Base-by-base conservation (phyloP, 73 alveolate species). In the Paramecium primaurelia region DNA sequence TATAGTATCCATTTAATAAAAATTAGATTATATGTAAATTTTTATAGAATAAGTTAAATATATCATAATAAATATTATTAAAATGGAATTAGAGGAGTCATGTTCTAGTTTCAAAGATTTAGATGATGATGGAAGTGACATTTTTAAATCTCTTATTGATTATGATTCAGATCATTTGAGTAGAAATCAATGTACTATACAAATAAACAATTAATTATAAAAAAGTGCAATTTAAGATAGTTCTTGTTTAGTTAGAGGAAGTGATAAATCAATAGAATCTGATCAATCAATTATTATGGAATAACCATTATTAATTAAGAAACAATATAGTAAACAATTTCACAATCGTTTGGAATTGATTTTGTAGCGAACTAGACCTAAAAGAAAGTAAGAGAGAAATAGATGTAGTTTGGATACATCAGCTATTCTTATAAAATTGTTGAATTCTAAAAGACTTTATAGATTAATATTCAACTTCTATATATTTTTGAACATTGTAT, bases 331-430 rank as follows among this genome's bases (percentile, higher is more conserved):
- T 20, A 64, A 14, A 12, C 10, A 64, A 64, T 64, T 64, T 9
- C 84, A 64, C 8, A 73, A 37, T 44, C 40, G 87, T 12, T 37
- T 73, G 59, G 87, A 38, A 73, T 22, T 36, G n/a, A 8, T 73
- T 30, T 28, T 73, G 14, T 38, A 73, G 47, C 60, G 87, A 25
- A 73, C 20, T 37, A 12, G 87, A 36, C 87, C 87, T 14, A 16
- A 73, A 73, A 73, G 87, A 34, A 37, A 73, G n/a, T 5, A 14
- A 11, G 87, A 34, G 5, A 40, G 18, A 37, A 3, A 37, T 0
- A 34, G 58, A 80, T 80, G 91, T 20, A 45, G 77, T 26, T 80
- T 42, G 26, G 91, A 80, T 18, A 80, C 91, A 2, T 45, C 58
- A 4, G 91, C 77, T 20, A 26, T 64, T 5, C 26, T 80, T 2